These are phyloP conservation scores for Chloropicon primus DNA, from an alignment of 139 green algal species.

Conservation along the genomic window DNA sequence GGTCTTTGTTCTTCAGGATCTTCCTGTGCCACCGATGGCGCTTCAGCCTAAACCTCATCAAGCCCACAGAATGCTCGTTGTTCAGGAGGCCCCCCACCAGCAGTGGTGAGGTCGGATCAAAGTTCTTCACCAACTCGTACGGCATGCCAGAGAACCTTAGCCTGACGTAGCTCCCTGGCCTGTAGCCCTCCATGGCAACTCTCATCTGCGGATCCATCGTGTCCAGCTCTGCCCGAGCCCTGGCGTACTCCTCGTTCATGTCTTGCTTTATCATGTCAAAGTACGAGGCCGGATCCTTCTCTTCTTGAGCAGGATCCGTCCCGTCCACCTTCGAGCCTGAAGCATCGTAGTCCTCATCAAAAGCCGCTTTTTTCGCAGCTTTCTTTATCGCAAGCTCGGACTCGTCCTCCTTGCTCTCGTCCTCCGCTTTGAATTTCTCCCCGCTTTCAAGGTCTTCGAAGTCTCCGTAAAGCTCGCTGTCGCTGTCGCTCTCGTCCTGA, in stretches of 20 bases:
- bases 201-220: conserved; percentile 50
- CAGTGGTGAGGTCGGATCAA: conserved; percentile 62
- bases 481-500: conserved; percentile 13
- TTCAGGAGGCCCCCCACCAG: conserved; percentile 69
- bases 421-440: conserved; percentile 18
- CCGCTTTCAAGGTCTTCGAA: conserved; percentile 93
- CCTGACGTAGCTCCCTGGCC: conserved; percentile 74
- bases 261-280: conserved; percentile 80
- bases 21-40: conserved; percentile 59
- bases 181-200: conserved; percentile 66
- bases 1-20: conserved; percentile 84
- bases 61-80: conserved; percentile 66
- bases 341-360: conserved; percentile 48
- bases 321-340: conserved; percentile 18
- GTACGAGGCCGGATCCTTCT: conserved; percentile 38
- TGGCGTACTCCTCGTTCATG: conserved; percentile 35
- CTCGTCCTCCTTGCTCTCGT: conserved; percentile 13
- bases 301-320: conserved; percentile 11
- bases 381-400: conserved; percentile 33
- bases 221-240: conserved; percentile 46
- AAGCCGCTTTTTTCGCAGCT: conserved; percentile 65
- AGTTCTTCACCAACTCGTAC: conserved; percentile 76
- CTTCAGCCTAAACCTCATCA: conserved; percentile 69
- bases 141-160: conserved; percentile 69
- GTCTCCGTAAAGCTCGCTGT: conserved; percentile 53